Conservation (phyloP, 2,329 filamentous ascomycete species). For the Chrysoporthe puriensis region DNA sequence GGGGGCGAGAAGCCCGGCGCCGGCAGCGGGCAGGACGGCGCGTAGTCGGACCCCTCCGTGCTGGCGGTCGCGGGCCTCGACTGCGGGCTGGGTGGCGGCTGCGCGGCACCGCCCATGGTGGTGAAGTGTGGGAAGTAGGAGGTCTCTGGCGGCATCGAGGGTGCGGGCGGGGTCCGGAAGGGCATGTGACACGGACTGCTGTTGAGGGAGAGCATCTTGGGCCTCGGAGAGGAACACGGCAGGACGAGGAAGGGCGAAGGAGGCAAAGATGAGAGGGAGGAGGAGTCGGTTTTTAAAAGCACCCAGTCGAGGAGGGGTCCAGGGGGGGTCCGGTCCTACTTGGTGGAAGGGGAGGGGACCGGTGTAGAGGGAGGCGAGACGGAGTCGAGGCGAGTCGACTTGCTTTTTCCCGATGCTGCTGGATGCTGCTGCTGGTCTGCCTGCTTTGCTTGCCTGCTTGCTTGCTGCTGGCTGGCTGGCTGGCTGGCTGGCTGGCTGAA, state of each 20-base stretch:
- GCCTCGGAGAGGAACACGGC: background rate
- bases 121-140: conserved; percentile 7
- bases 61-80: conserved; percentile 12
- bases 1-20: background rate
- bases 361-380: background rate
- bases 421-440: too few species aligned
- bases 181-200: conserved; percentile 23
- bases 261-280: background rate
- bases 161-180: conserved; percentile 14
- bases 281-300: background rate
- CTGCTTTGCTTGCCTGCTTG: too few species aligned
- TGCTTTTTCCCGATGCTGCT: conserved; percentile 6
- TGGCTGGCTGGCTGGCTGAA: background rate
- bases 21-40: background rate
- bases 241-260: conserved; percentile 1
- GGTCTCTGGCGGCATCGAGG: conserved; percentile 13
- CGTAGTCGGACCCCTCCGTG: background rate
- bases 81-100: conserved; percentile 20
- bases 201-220: conserved; percentile 25
- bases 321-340: background rate
- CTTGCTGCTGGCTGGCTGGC: background rate
- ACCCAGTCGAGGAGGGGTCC: background rate
- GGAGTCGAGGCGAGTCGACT: background rate
- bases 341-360: background rate
- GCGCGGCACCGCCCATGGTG: conserved; percentile 21